Percentiles rank a stretch among this genome's conserved stretches.
Evolutionary conservation across 2,329 filamentous ascomycete species (phyloP).

Genomic region (Hymenoscyphus salicellus): DNA sequence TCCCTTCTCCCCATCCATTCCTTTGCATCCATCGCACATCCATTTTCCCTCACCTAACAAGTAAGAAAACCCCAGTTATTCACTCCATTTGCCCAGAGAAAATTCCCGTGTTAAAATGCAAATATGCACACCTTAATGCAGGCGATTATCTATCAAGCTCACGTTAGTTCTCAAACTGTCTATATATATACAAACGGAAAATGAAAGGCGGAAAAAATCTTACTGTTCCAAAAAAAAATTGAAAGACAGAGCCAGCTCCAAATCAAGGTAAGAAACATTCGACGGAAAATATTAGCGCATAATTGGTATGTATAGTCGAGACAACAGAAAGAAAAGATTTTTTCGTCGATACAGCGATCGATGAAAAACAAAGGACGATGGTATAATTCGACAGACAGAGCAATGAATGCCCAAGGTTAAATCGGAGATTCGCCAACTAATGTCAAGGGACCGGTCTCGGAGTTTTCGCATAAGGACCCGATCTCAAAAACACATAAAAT

Average conservation of each 20-base stretch:
- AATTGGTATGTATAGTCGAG: neutral
- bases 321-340: neutral
- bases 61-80: too few relatives aligned
- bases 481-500: conserved; percentile 24
- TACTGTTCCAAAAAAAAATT: neutral
- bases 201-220: neutral
- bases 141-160: too few relatives aligned
- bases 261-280: neutral
- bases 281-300: neutral
- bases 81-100: too few relatives aligned
- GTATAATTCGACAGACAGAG: too few relatives aligned
- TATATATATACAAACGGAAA: neutral
- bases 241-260: neutral
- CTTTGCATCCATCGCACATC: too few relatives aligned
- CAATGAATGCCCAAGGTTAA: neutral
- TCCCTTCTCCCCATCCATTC: too few relatives aligned
- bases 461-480: conserved; percentile 34
- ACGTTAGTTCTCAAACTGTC: neutral
- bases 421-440: neutral
- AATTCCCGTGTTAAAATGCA: too few relatives aligned
- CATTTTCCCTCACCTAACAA: too few relatives aligned
- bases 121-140: too few relatives aligned
- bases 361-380: neutral
- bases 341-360: neutral
- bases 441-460: conserved; percentile 31